Evolutionary conservation across 2,329 filamentous ascomycete genomes (phyloP).

Genomic region (Colletotrichum sublineola): DNA sequence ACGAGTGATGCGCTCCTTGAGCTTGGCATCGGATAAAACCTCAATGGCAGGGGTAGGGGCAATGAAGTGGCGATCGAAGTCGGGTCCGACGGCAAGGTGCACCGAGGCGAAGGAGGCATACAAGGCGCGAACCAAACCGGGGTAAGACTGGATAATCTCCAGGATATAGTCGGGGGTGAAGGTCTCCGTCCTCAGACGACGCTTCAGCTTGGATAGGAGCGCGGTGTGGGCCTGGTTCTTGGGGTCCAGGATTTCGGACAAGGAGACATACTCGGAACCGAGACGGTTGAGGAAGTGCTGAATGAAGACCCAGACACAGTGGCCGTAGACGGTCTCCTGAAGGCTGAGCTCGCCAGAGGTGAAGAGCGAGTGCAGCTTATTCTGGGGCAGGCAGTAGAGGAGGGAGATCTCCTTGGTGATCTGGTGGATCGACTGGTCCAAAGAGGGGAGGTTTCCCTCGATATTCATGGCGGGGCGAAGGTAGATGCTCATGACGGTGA

Average conservation of each 20-base stretch:
- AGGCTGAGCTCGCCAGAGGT: constrained; percentile 87
- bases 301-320: constrained; percentile 97
- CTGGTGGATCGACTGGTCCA: constrained; percentile 96
- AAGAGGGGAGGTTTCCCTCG: constrained; percentile 75
- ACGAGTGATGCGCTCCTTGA: constrained; percentile 82
- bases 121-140: constrained; percentile 85
- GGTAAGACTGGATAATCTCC: constrained; percentile 95
- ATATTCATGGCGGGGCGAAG: constrained; percentile 78
- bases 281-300: constrained; percentile 98
- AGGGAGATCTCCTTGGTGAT: constrained; percentile 99
- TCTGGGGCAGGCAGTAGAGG: constrained; percentile 97
- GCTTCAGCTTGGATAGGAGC: constrained; percentile 80
- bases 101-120: constrained; percentile 93
- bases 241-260: constrained; percentile 83
- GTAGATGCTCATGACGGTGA: constrained; percentile 97
- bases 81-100: constrained; percentile 73
- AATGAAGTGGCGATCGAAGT: constrained; percentile 64
- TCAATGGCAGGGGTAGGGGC: constrained; percentile 71
- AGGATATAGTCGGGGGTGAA: constrained; percentile 99
- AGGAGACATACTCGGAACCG: constrained; percentile 89
- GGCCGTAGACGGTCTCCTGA: constrained; percentile 96
- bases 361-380: constrained; percentile 94
- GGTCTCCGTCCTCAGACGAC: constrained; percentile 92
- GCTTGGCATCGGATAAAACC: constrained; percentile 79
- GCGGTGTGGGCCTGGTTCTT: constrained; percentile 66